These are phyloP conservation scores for Elsinoe batatas DNA, from an alignment of 2,329 filamentous ascomycete genomes.

Conservation along the genomic window DNA sequence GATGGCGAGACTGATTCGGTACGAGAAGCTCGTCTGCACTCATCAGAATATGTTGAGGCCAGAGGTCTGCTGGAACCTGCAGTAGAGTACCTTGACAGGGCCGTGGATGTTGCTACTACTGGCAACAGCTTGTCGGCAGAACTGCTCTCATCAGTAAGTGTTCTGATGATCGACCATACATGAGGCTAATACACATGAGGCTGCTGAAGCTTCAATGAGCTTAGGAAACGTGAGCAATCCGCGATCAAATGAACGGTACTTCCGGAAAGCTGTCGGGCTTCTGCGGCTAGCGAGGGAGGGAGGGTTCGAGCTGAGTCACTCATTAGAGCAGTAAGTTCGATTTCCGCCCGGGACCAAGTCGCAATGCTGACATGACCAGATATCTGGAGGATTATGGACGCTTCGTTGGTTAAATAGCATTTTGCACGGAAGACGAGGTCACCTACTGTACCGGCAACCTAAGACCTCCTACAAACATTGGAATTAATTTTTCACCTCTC, in stretches of 20 bases:
- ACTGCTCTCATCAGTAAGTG: conserved; percentile 36
- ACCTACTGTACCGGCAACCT: too few relatives aligned
- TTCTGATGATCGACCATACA: conserved; percentile 9
- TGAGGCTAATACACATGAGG: conserved; percentile 25
- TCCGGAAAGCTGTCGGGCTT: conserved; percentile 37
- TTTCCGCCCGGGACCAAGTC: background rate
- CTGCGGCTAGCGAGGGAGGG: conserved; percentile 36
- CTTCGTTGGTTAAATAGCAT: conserved; percentile 14
- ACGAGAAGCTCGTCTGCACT: conserved; percentile 30
- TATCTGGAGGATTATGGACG: conserved; percentile 39
- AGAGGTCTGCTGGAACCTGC: conserved; percentile 42
- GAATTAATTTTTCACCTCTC: too few relatives aligned
- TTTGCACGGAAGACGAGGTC: too few relatives aligned
- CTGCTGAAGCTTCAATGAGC: conserved; percentile 45
- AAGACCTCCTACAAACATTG: too few relatives aligned
- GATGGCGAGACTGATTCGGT: conserved; percentile 24
- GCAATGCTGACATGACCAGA: conserved; percentile 19
- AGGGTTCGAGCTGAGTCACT: conserved; percentile 34
- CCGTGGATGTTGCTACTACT: conserved; percentile 34
- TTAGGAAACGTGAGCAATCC: conserved; percentile 41
- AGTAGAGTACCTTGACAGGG: conserved; percentile 41
- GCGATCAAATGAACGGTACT: conserved; percentile 36
- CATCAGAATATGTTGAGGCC: conserved; percentile 42
- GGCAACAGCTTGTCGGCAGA: conserved; percentile 32
- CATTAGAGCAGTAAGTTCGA: conserved; percentile 37